A percentile compares a stretch with the other conserved stretches of the same genome.
phyloP scores from a whole-genome alignment of 1,284 basidiomycete species.

The Pisolithus thermaeus region DNA sequence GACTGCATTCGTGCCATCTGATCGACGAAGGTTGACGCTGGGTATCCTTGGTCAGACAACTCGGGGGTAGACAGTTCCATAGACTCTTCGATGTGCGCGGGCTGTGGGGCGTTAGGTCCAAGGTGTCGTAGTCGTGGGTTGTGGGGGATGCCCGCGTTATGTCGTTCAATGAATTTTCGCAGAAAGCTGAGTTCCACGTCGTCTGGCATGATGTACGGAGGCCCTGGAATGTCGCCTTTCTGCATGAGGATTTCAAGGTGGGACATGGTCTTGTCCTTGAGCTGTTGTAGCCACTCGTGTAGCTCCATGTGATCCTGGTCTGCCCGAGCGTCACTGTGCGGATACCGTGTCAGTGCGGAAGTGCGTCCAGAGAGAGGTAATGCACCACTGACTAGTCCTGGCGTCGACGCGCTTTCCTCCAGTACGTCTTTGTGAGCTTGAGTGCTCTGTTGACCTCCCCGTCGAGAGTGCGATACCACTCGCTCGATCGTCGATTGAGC shows the following conservation, averaged over 20 bases:
- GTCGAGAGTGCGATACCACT: slow-evolving; percentile 73
- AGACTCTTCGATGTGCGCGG: slow-evolving; percentile 38
- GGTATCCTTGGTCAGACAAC: slow-evolving; percentile 43
- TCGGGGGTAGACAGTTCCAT: slow-evolving; percentile 51
- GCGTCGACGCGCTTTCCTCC: slow-evolving; percentile 67
- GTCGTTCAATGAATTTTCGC: slow-evolving; percentile 73
- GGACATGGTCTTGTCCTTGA: slow-evolving; percentile 81
- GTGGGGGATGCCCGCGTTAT: slow-evolving; percentile 62
- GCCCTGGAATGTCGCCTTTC: slow-evolving; percentile 75
- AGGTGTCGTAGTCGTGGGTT: slow-evolving; percentile 66
- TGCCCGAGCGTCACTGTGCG: slow-evolving; percentile 53
- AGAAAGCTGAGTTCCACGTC: slow-evolving; percentile 69
- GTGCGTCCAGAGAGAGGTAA: not conserved
- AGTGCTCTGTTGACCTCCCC: slow-evolving; percentile 69
- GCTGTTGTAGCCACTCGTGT: slow-evolving; percentile 76
- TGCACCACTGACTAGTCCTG: slow-evolving; percentile 54
- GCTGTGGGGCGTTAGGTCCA: slow-evolving; percentile 33
- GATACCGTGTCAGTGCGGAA: slow-evolving; percentile 8
- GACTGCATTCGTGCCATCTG: slow-evolving; percentile 31
- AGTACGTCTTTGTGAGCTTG: slow-evolving; percentile 77
- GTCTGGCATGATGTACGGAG: slow-evolving; percentile 73
- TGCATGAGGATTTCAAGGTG: slow-evolving; percentile 78
- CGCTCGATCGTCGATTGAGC: slow-evolving; percentile 66
- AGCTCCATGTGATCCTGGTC: slow-evolving; percentile 83
- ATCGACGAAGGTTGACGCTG: slow-evolving; percentile 34